These are phyloP conservation scores for Amanita phalloides DNA, from an alignment of 768 basidiomycete species.

Conservation along the genomic window DNA sequence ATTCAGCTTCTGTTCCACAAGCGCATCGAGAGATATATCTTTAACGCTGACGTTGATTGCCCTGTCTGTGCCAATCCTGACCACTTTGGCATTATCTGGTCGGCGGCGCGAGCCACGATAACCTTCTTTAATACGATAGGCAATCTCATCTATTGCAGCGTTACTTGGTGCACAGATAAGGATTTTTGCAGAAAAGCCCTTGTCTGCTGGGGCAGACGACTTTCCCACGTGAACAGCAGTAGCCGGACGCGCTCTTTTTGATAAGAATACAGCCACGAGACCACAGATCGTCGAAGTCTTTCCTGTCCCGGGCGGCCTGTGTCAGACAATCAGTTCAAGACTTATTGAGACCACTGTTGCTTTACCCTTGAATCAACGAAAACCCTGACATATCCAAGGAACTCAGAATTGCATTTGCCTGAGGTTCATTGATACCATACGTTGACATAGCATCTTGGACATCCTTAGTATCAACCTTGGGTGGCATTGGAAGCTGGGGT, in stretches of 20 bases:
- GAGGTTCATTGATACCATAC: conserved; percentile 84
- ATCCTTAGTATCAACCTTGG: conserved; percentile 35
- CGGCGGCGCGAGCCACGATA: conserved; percentile 46
- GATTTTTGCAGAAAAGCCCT: conserved; percentile 43
- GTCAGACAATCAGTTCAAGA: background rate
- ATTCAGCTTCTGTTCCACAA: conserved; percentile 71
- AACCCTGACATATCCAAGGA: conserved; percentile 70
- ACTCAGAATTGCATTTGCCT: conserved; percentile 79
- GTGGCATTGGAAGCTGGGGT: conserved; percentile 43
- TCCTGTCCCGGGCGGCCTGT: conserved; percentile 92
- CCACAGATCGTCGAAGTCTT: conserved; percentile 98
- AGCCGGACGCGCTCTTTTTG: conserved; percentile 39
- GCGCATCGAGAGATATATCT: conserved; percentile 77
- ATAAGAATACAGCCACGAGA: conserved; percentile 75
- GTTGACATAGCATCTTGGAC: conserved; percentile 55
- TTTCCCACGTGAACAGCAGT: conserved; percentile 38
- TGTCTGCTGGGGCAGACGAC: conserved; percentile 25
- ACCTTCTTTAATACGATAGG: conserved; percentile 76
- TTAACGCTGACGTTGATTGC: conserved; percentile 70
- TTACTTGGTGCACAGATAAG: conserved; percentile 96
- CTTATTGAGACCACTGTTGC: background rate
- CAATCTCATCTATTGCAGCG: conserved; percentile 96
- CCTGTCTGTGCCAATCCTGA: conserved; percentile 77
- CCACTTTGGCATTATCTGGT: conserved; percentile 60
- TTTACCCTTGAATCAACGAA: conserved; percentile 88